phyloP scores from a whole-genome alignment of 805 yeast genomes.

The Cyberlindnera veronae region DNA sequence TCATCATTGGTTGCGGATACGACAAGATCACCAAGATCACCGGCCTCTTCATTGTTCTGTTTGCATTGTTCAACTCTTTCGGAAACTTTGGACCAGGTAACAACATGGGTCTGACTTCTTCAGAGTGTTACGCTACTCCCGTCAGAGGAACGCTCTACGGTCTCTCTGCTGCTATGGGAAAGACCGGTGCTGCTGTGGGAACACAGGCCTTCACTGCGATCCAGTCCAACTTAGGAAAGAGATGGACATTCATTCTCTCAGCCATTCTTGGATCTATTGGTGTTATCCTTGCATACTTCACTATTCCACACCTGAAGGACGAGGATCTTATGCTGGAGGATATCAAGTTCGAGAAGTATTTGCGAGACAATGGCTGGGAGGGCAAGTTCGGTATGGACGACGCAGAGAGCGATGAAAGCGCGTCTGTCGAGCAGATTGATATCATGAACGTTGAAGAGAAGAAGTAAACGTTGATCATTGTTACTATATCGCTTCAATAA shows the following conservation, averaged over 20 bases:
- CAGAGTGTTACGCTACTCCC: conserved; percentile 73
- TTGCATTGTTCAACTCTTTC: conserved; percentile 65
- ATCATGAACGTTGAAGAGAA: conserved; percentile 1
- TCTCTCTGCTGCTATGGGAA: conserved; percentile 74
- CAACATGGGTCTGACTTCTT: conserved; percentile 62
- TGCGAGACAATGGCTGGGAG: conserved; percentile 56
- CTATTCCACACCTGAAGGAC: conserved; percentile 65
- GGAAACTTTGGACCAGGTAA: conserved; percentile 83
- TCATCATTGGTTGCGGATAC: conserved; percentile 65
- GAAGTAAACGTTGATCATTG: conserved; percentile 4
- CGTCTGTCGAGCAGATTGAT: conserved; percentile 7
- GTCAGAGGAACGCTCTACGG: conserved; percentile 77
- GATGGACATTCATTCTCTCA: conserved; percentile 78
- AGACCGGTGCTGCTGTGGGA: conserved; percentile 83
- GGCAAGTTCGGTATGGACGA: conserved; percentile 38
- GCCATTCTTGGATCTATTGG: conserved; percentile 70
- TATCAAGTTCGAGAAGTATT: conserved; percentile 54
- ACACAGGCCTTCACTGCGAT: conserved; percentile 71
- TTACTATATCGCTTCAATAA: no score
- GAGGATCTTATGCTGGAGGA: conserved; percentile 70
- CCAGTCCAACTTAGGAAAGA: conserved; percentile 56
- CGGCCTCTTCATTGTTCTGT: conserved; percentile 64
- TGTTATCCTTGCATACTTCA: conserved; percentile 52
- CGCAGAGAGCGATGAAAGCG: conserved; percentile 7
- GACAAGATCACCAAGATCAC: conserved; percentile 52